Conservation (phyloP, 2,329 filamentous ascomycete genomes). For the Huntiella decipiens region DNA sequence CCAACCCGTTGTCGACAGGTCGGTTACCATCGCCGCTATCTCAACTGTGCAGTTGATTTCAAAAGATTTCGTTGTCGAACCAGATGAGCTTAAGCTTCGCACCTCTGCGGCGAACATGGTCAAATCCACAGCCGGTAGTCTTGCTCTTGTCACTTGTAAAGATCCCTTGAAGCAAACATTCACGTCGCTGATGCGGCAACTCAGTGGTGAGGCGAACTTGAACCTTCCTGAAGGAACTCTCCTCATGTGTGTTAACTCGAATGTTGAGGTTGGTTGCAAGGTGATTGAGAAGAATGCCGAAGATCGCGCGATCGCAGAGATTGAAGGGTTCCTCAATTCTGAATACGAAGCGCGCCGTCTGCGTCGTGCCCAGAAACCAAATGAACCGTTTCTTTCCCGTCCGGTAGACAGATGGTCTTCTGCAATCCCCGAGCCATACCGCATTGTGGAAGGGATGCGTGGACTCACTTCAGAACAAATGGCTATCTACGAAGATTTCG, state of each 20-base stretch:
- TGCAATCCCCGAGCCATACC: constrained; percentile 85
- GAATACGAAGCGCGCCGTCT: constrained; percentile 61
- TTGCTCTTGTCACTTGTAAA: constrained; percentile 95
- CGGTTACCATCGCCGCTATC: constrained; percentile 93
- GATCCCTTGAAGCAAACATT: constrained; percentile 93
- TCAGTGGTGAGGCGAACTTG: constrained; percentile 51
- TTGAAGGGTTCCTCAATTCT: constrained; percentile 76
- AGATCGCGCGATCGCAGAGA: constrained; percentile 79
- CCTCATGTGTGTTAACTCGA: constrained; percentile 97
- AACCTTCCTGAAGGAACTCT: constrained; percentile 87
- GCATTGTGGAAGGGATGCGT: constrained; percentile 47
- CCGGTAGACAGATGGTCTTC: constrained; percentile 78
- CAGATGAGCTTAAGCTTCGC: constrained; percentile 70
- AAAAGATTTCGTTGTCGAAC: constrained; percentile 90
- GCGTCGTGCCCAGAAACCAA: constrained; percentile 55
- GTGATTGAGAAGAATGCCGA: constrained; percentile 94
- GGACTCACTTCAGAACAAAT: constrained; percentile 84
- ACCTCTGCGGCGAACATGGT: constrained; percentile 85
- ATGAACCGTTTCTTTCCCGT: constrained; percentile 68
- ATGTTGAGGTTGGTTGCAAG: constrained; percentile 78
- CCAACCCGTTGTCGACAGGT: constrained; percentile 88
- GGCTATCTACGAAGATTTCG: constrained; percentile 93
- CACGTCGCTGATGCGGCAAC: constrained; percentile 75
- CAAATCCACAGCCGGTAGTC: constrained; percentile 78
- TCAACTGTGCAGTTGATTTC: constrained; percentile 88